Conservation (phyloP, 2,329 filamentous ascomycete species). For the Fusarium armeniacum region DNA sequence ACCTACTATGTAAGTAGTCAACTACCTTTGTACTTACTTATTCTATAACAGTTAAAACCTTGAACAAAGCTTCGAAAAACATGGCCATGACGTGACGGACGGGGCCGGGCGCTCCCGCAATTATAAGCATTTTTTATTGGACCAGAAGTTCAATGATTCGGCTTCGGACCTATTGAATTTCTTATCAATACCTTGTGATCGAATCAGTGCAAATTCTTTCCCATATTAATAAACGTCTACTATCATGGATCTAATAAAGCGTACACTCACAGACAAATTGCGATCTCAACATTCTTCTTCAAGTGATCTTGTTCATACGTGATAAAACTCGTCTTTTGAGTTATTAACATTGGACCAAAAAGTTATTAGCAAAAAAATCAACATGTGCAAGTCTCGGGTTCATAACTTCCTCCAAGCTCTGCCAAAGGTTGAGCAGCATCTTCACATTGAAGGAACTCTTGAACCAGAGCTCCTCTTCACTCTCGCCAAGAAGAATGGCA, state of each 20-base stretch:
- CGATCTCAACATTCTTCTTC: neutral
- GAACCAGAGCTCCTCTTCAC: conserved; percentile 77
- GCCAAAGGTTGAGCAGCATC: conserved; percentile 86
- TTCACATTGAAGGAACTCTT: conserved; percentile 83
- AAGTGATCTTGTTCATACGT: conserved; percentile 1
- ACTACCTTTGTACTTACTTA: no score
- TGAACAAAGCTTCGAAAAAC: conserved; percentile 1
- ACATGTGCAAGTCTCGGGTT: conserved; percentile 66
- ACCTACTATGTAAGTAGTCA: neutral
- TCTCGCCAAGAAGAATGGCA: conserved; percentile 75
- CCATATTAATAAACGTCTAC: neutral
- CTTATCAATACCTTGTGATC: conserved; percentile 12
- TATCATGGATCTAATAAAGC: neutral
- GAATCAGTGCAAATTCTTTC: conserved; percentile 21
- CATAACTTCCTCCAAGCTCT: conserved; percentile 74
- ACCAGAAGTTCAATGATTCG: conserved; percentile 13
- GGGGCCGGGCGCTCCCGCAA: conserved; percentile 40
- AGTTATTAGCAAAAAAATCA: conserved; percentile 4
- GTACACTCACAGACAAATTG: neutral
- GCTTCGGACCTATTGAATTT: conserved; percentile 21
- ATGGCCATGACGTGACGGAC: conserved; percentile 13
- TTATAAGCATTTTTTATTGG: conserved; percentile 35
- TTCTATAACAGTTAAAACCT: neutral
- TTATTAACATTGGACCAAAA: neutral
- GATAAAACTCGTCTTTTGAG: neutral